phyloP scores from a whole-genome alignment of 345 rosid genomes.

The Balakata baccata region DNA sequence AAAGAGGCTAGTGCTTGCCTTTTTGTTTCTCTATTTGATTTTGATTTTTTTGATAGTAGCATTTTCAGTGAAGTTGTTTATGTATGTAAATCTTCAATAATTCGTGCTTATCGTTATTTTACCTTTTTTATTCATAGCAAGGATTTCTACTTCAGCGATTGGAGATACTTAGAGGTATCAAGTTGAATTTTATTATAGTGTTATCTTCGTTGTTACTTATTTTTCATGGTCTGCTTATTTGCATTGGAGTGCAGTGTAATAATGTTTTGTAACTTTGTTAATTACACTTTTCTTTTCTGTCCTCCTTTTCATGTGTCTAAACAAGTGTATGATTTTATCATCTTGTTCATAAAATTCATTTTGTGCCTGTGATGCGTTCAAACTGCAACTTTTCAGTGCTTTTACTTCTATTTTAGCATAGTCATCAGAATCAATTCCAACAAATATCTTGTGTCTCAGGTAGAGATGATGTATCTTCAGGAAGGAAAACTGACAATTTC shows the following conservation, averaged over 20 bases:
- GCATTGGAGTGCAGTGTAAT: not conserved
- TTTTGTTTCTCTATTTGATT: not conserved
- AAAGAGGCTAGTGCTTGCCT: constrained; percentile 37
- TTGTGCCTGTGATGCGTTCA: not conserved
- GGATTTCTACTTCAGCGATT: constrained; percentile 54
- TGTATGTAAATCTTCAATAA: not conserved
- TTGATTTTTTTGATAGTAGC: not conserved
- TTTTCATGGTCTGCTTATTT: not conserved
- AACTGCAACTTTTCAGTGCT: not conserved
- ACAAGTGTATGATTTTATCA: not conserved
- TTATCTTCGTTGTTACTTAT: too few relatives aligned
- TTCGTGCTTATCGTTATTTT: not conserved
- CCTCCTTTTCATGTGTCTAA: not conserved
- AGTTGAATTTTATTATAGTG: not conserved
- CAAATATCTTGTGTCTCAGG: constrained; percentile 26
- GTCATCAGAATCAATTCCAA: not conserved
- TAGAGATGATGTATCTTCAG: constrained; percentile 19
- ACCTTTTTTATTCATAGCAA: constrained; percentile 37
- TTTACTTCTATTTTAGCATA: not conserved
- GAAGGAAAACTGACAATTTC: constrained; percentile 15
- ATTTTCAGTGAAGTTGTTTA: not conserved
- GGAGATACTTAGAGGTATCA: constrained; percentile 59
- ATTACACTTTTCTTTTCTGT: not conserved
- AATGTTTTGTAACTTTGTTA: not conserved
- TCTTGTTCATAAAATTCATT: not conserved